phyloP scores from a whole-genome alignment of 2,329 filamentous ascomycete genomes.

The Epichloe sylvatica region DNA sequence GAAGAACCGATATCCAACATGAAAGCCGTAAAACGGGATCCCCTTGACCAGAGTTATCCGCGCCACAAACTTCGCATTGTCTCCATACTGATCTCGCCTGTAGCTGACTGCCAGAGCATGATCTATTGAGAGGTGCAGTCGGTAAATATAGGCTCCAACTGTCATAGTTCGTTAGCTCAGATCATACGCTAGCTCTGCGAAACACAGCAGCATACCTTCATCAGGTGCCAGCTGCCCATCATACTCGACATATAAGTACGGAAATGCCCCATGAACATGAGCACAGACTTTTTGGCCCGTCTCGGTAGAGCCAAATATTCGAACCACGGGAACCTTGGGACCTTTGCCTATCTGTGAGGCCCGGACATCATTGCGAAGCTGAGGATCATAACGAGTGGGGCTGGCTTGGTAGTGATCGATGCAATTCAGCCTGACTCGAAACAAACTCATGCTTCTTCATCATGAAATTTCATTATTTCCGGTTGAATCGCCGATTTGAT shows the following conservation, averaged over 20 bases:
- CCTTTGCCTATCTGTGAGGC: conserved; percentile 45
- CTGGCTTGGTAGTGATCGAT: conserved; percentile 84
- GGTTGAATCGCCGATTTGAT: neutral
- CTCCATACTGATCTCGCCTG: conserved; percentile 57
- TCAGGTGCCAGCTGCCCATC: conserved; percentile 51
- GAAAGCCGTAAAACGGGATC: conserved; percentile 87
- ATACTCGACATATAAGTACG: conserved; percentile 89
- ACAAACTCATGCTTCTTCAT: conserved; percentile 41
- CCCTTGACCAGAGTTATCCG: conserved; percentile 88
- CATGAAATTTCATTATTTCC: neutral
- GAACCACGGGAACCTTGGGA: conserved; percentile 70
- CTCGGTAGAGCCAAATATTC: conserved; percentile 84
- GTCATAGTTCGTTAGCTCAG: conserved; percentile 6
- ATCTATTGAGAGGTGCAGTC: conserved; percentile 76
- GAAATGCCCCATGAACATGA: conserved; percentile 89
- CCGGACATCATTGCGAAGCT: conserved; percentile 51
- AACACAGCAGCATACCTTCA: conserved; percentile 42
- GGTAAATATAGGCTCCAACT: conserved; percentile 66
- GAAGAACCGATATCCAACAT: conserved; percentile 82
- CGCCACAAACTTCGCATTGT: conserved; percentile 60
- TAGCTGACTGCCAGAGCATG: conserved; percentile 80
- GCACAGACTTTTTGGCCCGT: conserved; percentile 88
- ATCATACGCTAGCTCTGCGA: neutral
- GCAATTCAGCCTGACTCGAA: conserved; percentile 86
- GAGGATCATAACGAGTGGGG: conserved; percentile 69